Conservation (phyloP, 805 yeast genomes). For the Metschnikowia lochheadii region DNA sequence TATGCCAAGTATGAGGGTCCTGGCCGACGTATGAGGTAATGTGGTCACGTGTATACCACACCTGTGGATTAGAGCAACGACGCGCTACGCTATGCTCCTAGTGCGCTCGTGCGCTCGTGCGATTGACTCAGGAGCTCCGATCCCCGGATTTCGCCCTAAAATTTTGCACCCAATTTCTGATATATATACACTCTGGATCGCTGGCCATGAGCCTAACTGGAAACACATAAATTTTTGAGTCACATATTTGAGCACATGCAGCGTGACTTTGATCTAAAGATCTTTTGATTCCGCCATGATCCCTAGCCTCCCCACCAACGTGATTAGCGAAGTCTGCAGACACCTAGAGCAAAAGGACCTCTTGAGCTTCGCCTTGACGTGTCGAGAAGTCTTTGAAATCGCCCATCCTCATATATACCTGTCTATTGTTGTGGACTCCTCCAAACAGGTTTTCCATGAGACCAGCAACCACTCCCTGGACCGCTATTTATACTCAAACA, state of each 20-base stretch:
- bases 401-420: constrained; percentile 11
- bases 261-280: background rate
- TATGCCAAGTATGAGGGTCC: background rate
- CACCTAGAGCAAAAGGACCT: constrained; percentile 13
- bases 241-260: background rate
- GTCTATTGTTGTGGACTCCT: constrained; percentile 12
- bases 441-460: constrained; percentile 7
- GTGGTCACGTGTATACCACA: background rate
- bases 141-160: constrained; percentile 15
- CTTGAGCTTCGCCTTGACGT: constrained; percentile 12
- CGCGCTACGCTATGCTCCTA: background rate
- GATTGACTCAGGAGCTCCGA: constrained; percentile 12
- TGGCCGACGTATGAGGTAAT: background rate
- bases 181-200: background rate
- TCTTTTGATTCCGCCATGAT: background rate
- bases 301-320: constrained; percentile 9
- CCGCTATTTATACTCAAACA: background rate
- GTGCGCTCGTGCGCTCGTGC: background rate
- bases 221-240: background rate
- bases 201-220: background rate
- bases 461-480: background rate
- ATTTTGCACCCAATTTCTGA: constrained; percentile 17
- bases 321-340: constrained; percentile 6
- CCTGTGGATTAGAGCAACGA: background rate
- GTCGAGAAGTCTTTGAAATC: constrained; percentile 2